Percentiles rank a stretch among this genome's conserved stretches.
Evolutionary conservation across 441 rosid species (phyloP).

Genomic region (Jatropha podagrica): DNA sequence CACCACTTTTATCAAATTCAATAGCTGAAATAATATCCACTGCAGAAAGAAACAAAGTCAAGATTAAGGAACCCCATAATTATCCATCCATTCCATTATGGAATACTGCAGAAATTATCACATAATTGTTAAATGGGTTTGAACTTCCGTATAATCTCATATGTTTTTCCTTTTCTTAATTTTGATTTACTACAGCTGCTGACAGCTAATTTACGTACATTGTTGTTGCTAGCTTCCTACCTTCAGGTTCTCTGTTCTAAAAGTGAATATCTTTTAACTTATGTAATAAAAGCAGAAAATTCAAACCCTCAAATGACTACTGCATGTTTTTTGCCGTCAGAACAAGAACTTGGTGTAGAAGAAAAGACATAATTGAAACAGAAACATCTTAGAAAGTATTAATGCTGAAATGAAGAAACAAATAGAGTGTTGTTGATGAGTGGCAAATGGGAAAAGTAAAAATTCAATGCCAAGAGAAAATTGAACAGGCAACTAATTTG

Average conservation of each 20-base stretch:
- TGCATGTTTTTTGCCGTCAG: not conserved
- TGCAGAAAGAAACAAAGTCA: constrained; percentile 43
- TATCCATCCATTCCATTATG: not conserved
- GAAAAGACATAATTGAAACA: not conserved
- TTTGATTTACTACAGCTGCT: not conserved
- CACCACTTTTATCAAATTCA: constrained; percentile 86
- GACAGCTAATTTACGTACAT: not conserved
- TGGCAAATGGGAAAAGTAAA: not conserved
- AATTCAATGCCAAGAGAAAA: not conserved
- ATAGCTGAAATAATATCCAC: constrained; percentile 96
- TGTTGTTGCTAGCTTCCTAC: not conserved
- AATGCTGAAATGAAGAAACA: not conserved
- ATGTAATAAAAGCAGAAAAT: not conserved
- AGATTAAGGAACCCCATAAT: constrained; percentile 23
- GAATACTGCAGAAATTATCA: not conserved
- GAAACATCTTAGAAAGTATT: not conserved
- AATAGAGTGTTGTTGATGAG: not conserved
- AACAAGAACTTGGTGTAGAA: not conserved
- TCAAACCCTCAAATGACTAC: constrained; percentile 2
- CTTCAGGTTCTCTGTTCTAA: not conserved
- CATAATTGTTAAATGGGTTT: not conserved
- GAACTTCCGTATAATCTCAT: not conserved
- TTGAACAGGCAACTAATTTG: not conserved
- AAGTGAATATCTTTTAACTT: not conserved
- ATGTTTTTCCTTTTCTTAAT: not conserved